A percentile compares a stretch with the other conserved stretches of the same genome.
Conservation (phyloP, 1,139 yeast genomes). For the Starmera stellimalicola region DNA sequence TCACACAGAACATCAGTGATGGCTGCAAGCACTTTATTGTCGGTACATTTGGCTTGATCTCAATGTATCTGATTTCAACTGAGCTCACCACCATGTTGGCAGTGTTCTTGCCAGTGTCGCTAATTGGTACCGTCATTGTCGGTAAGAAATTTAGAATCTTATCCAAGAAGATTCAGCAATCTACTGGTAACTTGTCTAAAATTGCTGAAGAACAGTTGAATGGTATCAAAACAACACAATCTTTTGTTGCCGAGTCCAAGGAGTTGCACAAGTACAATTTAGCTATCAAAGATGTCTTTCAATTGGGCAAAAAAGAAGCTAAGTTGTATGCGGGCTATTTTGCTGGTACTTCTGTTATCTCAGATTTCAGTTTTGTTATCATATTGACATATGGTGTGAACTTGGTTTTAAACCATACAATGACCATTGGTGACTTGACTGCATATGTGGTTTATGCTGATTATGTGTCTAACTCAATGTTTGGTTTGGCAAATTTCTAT, state of each 20-base stretch:
- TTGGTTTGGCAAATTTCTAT: slow-evolving; percentile 83
- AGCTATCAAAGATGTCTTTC: slow-evolving; percentile 66
- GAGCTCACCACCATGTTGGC: slow-evolving; percentile 70
- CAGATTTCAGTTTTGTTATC: slow-evolving; percentile 70
- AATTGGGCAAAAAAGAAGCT: slow-evolving; percentile 74
- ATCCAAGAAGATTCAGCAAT: slow-evolving; percentile 73
- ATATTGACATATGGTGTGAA: slow-evolving; percentile 75
- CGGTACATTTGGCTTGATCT: slow-evolving; percentile 71
- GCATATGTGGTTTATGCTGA: slow-evolving; percentile 92
- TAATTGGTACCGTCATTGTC: slow-evolving; percentile 64
- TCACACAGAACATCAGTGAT: slow-evolving; percentile 86
- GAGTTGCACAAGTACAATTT: slow-evolving; percentile 53
- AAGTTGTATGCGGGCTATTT: slow-evolving; percentile 66
- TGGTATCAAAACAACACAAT: slow-evolving; percentile 79
- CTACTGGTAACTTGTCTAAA: slow-evolving; percentile 77
- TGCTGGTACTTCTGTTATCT: slow-evolving; percentile 71
- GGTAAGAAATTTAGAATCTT: slow-evolving; percentile 73
- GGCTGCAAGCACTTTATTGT: slow-evolving; percentile 76
- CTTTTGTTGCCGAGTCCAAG: slow-evolving; percentile 76
- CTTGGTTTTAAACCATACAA: slow-evolving; percentile 58
- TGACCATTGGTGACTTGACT: slow-evolving; percentile 83
- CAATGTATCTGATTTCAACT: slow-evolving; percentile 86
- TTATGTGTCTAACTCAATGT: slow-evolving; percentile 83
- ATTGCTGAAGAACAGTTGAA: slow-evolving; percentile 88
- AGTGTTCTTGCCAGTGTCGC: slow-evolving; percentile 72